phyloP scores from a whole-genome alignment of 1,284 basidiomycete genomes.

The Malassezia psittaci region DNA sequence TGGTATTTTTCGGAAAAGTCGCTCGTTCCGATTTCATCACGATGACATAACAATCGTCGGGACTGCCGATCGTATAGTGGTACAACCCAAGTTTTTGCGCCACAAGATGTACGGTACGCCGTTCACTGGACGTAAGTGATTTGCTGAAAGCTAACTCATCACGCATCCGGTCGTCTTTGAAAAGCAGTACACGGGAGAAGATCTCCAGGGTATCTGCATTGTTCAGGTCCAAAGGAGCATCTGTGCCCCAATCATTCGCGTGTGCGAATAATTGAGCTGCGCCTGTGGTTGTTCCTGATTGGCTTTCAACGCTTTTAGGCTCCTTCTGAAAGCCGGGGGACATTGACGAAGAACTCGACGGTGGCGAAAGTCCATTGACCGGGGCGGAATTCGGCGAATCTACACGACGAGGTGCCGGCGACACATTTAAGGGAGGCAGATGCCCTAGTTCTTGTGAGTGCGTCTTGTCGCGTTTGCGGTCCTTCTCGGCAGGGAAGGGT shows the following conservation, averaged over 20 bases:
- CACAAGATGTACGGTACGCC: constrained; percentile 85
- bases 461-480: constrained; percentile 22
- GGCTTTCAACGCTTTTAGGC: neutral
- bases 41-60: constrained; percentile 82
- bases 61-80: constrained; percentile 85
- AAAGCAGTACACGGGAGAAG: constrained; percentile 87
- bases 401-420: neutral
- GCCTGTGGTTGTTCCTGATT: neutral
- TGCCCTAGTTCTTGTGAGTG: neutral
- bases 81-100: constrained; percentile 90
- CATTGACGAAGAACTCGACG: neutral
- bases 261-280: neutral
- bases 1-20: neutral
- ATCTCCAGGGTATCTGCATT: constrained; percentile 91
- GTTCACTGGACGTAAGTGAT: constrained; percentile 70
- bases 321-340: neutral
- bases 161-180: constrained; percentile 95
- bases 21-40: constrained; percentile 52
- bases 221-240: constrained; percentile 67
- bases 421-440: neutral
- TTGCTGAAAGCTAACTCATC: constrained; percentile 92
- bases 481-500: constrained; percentile 38
- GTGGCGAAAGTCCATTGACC: constrained; percentile 1
- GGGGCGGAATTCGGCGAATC: neutral
- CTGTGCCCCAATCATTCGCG: constrained; percentile 49